Percentiles rank a stretch among this genome's conserved stretches.
Evolutionary conservation across 768 basidiomycete species (phyloP).

Genomic region (Hypholoma sublateritium): DNA sequence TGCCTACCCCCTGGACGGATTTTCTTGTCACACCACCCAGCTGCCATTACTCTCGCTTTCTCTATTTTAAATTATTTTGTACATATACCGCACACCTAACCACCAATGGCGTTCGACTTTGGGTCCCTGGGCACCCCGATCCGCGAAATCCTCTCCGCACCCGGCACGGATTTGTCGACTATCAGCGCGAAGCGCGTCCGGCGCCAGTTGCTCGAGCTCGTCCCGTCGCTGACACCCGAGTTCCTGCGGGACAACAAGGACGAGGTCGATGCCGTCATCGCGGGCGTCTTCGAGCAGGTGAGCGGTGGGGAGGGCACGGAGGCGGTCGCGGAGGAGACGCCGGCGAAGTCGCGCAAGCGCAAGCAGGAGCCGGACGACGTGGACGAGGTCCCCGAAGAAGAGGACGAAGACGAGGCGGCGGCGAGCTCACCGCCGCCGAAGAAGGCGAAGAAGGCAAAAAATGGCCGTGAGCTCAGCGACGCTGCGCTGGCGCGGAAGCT

Average conservation of each 20-base stretch:
- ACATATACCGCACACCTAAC: conserved; percentile 17
- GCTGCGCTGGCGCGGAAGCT: conserved; percentile 71
- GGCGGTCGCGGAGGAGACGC: conserved; percentile 24
- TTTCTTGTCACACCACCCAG: background rate
- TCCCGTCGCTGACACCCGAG: conserved; percentile 54
- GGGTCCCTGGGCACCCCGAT: conserved; percentile 59
- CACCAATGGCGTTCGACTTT: conserved; percentile 53
- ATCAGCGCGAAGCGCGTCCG: conserved; percentile 91
- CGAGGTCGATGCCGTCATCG: conserved; percentile 70
- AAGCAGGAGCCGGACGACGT: conserved; percentile 36
- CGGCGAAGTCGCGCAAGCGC: conserved; percentile 32
- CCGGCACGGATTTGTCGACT: conserved; percentile 72
- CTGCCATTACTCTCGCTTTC: conserved; percentile 6
- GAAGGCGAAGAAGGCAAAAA: conserved; percentile 53
- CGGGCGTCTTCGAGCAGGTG: conserved; percentile 61
- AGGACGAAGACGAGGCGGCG: conserved; percentile 30
- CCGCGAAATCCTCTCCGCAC: conserved; percentile 69
- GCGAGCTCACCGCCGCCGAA: conserved; percentile 38
- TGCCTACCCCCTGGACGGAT: conserved; percentile 13
- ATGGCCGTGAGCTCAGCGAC: conserved; percentile 57
- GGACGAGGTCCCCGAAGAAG: conserved; percentile 26
- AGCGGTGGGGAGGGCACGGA: conserved; percentile 35
- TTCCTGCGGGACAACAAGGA: conserved; percentile 65
- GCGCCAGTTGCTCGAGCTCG: conserved; percentile 58
- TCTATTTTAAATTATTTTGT: conserved; percentile 21